Conservation (phyloP, 2,329 filamentous ascomycete species). For the Paraphoma sp. region DNA sequence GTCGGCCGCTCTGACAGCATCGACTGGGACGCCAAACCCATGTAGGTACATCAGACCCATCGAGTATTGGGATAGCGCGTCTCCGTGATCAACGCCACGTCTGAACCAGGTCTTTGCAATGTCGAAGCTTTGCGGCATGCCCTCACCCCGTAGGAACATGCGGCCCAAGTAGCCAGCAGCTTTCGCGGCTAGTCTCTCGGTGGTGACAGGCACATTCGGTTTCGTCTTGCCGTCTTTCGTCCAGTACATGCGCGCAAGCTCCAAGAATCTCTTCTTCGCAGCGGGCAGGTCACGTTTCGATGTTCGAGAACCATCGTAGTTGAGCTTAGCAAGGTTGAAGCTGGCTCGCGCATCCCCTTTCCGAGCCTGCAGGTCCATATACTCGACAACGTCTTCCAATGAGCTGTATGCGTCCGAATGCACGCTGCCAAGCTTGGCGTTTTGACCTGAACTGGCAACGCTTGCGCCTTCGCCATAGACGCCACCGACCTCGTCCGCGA, state of each 20-base stretch:
- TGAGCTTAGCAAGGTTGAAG: slow-evolving; percentile 82
- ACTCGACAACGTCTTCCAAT: slow-evolving; percentile 93
- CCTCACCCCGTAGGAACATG: slow-evolving; percentile 90
- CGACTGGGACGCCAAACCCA: slow-evolving; percentile 74
- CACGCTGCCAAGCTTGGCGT: slow-evolving; percentile 75
- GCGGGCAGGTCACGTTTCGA: slow-evolving; percentile 75
- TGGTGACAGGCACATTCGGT: slow-evolving; percentile 71
- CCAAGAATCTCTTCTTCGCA: slow-evolving; percentile 81
- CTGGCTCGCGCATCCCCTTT: slow-evolving; percentile 90
- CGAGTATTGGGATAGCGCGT: slow-evolving; percentile 84
- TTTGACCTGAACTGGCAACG: slow-evolving; percentile 82
- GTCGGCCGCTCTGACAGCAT: slow-evolving; percentile 74
- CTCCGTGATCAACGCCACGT: slow-evolving; percentile 75
- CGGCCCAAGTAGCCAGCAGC: slow-evolving; percentile 86
- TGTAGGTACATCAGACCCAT: slow-evolving; percentile 84
- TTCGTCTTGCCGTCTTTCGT: slow-evolving; percentile 75
- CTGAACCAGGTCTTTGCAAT: slow-evolving; percentile 84
- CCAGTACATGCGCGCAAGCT: slow-evolving; percentile 84
- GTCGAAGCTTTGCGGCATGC: slow-evolving; percentile 77
- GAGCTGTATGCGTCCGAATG: slow-evolving; percentile 84
- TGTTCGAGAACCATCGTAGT: slow-evolving; percentile 84
- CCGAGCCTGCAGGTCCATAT: slow-evolving; percentile 85
- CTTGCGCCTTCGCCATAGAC: slow-evolving; percentile 96
- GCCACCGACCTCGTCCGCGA: slow-evolving; percentile 89
- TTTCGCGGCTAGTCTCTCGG: slow-evolving; percentile 81